A percentile compares a stretch with the other conserved stretches of the same genome.
These are phyloP conservation scores for Primulina eburnea DNA, from an alignment of 257 asterid genomes.

Conservation along the genomic window DNA sequence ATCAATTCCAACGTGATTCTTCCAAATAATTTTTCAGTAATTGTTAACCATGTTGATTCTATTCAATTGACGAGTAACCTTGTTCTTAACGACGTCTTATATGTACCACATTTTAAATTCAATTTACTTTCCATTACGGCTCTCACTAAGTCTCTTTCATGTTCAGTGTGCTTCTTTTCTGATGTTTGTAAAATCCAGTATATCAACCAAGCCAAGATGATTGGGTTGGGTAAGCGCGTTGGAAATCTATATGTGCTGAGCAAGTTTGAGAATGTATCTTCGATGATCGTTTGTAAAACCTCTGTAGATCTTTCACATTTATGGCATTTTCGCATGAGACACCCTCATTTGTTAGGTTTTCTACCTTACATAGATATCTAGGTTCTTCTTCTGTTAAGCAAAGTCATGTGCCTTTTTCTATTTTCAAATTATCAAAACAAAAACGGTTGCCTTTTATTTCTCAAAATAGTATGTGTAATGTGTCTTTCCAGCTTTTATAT, in stretches of 20 bases:
- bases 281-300: background rate
- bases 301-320: too few relatives aligned
- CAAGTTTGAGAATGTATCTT: rapidly evolving
- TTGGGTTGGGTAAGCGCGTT: background rate
- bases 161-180: rapidly evolving
- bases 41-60: too few relatives aligned
- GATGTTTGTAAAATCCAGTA: background rate
- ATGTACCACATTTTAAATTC: background rate
- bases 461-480: rapidly evolving
- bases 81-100: background rate
- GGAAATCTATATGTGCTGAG: background rate
- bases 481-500: rapidly evolving
- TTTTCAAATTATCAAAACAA: too few relatives aligned
- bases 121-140: background rate
- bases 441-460: background rate
- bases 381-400: too few relatives aligned
- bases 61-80: too few relatives aligned
- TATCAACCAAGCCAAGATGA: background rate
- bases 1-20: too few relatives aligned
- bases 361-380: rapidly evolving
- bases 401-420: too few relatives aligned
- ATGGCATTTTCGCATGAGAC: background rate
- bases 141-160: background rate
- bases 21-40: too few relatives aligned
- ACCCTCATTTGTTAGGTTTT: background rate